Evolutionary conservation across 345 rosid species (phyloP).

Genomic region (Gossypium australe): DNA sequence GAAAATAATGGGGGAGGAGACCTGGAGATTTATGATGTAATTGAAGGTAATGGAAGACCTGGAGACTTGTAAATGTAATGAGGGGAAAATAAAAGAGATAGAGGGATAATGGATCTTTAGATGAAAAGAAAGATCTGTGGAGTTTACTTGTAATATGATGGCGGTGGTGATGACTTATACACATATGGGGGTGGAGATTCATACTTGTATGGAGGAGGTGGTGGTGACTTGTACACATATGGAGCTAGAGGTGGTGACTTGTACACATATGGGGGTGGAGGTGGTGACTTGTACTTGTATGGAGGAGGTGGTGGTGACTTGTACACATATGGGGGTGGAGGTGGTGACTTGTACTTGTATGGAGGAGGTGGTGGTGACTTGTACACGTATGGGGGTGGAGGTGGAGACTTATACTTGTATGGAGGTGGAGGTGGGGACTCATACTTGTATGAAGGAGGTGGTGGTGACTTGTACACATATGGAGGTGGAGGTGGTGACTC

Average conservation of each 20-base stretch:
- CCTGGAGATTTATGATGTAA: not conserved
- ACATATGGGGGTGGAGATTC: not conserved
- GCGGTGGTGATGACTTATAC: conserved; percentile 4
- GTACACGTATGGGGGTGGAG: not conserved
- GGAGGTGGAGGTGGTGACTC: not conserved
- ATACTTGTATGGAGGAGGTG: not conserved
- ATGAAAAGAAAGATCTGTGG: not conserved
- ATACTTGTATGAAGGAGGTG: too few relatives aligned
- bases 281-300: not conserved
- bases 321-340: not conserved
- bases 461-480: not conserved
- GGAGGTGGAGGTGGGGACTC: too few relatives aligned
- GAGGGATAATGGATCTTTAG: not conserved
- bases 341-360: not conserved
- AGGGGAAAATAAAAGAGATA: not conserved
- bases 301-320: not conserved
- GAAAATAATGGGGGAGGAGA: not conserved
- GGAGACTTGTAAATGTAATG: not conserved
- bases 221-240: not conserved
- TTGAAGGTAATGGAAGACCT: conserved; percentile 2
- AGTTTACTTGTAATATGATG: conserved; percentile 12
- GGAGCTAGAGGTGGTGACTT: not conserved
- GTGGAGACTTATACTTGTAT: not conserved
- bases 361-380: not conserved
- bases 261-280: not conserved